These are phyloP conservation scores for Larix sibirica DNA, from an alignment of 83 land plant species.

Conservation along the genomic window DNA sequence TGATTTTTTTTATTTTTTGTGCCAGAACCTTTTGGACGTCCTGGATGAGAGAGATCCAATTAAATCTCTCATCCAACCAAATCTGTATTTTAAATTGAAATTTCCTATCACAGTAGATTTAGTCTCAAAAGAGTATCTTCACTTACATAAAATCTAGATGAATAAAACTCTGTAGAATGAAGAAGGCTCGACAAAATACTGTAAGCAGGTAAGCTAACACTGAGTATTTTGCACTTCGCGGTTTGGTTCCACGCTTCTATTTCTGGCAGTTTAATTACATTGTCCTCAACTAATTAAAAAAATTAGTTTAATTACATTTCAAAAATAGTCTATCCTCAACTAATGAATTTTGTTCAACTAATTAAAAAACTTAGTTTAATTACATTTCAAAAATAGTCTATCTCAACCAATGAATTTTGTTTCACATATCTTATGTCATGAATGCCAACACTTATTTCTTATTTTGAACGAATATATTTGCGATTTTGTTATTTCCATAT, in stretches of 20 bases:
- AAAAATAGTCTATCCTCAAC: too few relatives aligned
- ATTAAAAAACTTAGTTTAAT: too few relatives aligned
- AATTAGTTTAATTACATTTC: too few relatives aligned
- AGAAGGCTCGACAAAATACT: conserved; percentile 57
- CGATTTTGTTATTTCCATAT: too few relatives aligned
- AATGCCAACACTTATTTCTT: too few relatives aligned
- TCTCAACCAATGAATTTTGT: too few relatives aligned
- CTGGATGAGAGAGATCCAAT: not conserved
- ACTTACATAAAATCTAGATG: conserved; percentile 74
- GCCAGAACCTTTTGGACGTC: not conserved
- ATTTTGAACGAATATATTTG: too few relatives aligned
- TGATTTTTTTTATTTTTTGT: not conserved
- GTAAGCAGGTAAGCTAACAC: conserved; percentile 80
- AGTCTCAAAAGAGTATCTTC: not conserved
- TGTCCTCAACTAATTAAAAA: conserved; percentile 65
- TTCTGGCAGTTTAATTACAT: conserved; percentile 56
- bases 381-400: too few relatives aligned
- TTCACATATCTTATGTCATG: too few relatives aligned
- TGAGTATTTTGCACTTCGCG: conserved; percentile 42
- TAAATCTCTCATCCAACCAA: not conserved
- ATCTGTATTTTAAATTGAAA: not conserved
- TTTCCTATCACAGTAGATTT: not conserved
- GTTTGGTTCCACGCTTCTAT: conserved; percentile 54
- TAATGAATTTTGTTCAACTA: too few relatives aligned
- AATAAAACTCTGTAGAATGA: conserved; percentile 59